phyloP scores from a whole-genome alignment of 2,329 filamentous ascomycete genomes.

The Neobulgaria alba region DNA sequence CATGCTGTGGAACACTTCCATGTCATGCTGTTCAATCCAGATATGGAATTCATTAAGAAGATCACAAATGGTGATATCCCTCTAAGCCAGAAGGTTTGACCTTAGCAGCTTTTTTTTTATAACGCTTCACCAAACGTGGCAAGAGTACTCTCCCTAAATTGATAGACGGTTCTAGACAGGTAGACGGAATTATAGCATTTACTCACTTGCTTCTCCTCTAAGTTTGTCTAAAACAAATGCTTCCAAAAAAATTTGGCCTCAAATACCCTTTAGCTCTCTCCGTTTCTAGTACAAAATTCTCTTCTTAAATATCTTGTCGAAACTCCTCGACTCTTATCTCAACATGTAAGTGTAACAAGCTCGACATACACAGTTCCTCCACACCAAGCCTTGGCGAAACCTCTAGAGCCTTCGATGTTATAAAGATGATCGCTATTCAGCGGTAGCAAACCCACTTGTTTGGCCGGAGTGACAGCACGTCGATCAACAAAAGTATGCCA shows the following conservation, averaged over 20 bases:
- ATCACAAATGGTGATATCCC: slow-evolving; percentile 70
- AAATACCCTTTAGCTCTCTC: not conserved
- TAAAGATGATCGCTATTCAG: no score
- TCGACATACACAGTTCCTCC: no score
- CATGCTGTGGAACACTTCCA: slow-evolving; percentile 90
- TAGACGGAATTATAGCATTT: not conserved
- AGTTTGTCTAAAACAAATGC: no score
- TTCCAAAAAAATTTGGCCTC: not conserved
- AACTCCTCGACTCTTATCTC: not conserved
- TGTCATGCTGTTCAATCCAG: slow-evolving; percentile 77
- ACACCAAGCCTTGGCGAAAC: no score
- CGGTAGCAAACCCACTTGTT: no score
- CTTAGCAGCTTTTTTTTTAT: not conserved
- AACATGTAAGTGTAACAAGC: no score
- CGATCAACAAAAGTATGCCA: no score
- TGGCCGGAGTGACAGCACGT: no score
- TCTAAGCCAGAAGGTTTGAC: slow-evolving; percentile 37
- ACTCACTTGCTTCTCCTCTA: no score
- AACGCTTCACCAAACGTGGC: no score
- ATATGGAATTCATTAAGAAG: slow-evolving; percentile 56
- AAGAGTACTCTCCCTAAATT: not conserved
- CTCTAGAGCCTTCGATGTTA: no score
- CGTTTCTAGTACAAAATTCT: not conserved
- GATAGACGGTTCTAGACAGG: not conserved
- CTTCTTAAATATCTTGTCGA: no score